phyloP scores from a whole-genome alignment of 2,329 filamentous ascomycete species.

The Venturia aucupariae region DNA sequence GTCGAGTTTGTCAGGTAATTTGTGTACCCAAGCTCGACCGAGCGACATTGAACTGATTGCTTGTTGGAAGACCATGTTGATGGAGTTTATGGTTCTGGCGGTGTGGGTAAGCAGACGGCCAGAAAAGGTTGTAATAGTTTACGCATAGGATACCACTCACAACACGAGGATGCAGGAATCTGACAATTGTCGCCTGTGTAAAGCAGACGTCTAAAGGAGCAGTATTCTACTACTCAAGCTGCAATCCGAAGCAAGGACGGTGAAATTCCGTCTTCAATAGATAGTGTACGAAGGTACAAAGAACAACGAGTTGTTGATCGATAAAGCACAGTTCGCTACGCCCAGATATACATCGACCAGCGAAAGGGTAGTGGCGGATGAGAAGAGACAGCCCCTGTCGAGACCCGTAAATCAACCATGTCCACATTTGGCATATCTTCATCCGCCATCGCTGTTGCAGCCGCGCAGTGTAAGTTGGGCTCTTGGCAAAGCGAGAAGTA shows the following conservation, averaged over 20 bases:
- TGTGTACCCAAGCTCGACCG: constrained; percentile 62
- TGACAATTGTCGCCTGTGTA: not conserved
- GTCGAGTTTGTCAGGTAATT: constrained; percentile 56
- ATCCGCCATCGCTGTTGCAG: too few relatives aligned
- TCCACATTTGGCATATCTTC: constrained; percentile 3
- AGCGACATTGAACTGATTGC: constrained; percentile 71
- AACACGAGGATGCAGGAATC: not conserved
- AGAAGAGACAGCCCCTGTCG: not conserved
- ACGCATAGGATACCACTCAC: not conserved
- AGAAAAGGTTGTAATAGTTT: not conserved
- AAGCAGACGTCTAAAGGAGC: too few relatives aligned
- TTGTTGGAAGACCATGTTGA: constrained; percentile 44
- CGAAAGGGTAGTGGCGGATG: not conserved
- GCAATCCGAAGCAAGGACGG: not conserved
- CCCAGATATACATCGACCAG: not conserved
- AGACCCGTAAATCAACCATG: not conserved
- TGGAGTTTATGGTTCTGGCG: not conserved
- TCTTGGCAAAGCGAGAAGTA: too few relatives aligned
- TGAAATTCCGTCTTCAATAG: too few relatives aligned
- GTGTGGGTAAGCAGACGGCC: not conserved
- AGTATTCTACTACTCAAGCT: too few relatives aligned
- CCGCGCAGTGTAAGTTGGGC: too few relatives aligned
- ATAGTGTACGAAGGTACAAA: not conserved
- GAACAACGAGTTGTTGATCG: not conserved
- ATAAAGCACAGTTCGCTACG: not conserved